A percentile compares a stretch with the other conserved stretches of the same genome.
These are phyloP conservation scores for Tillandsia fasciculata DNA, from an alignment of 176 grass and related monocot genomes.

Conservation along the genomic window DNA sequence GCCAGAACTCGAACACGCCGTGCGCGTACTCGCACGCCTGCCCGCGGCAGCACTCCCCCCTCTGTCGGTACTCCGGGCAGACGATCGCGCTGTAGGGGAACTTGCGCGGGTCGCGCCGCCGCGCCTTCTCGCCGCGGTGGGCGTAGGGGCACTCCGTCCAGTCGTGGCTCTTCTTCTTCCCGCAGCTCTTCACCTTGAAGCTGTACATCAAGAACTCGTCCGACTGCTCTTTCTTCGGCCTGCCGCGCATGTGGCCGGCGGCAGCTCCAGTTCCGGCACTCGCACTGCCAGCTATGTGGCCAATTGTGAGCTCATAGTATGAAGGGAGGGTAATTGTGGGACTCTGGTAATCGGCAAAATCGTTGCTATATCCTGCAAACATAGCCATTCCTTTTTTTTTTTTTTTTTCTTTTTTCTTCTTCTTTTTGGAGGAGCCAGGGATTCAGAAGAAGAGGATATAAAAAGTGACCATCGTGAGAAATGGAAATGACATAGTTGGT, in stretches of 20 bases:
- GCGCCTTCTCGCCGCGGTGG: constrained; percentile 19
- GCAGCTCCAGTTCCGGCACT: neutral
- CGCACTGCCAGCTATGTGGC: neutral
- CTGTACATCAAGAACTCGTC: constrained; percentile 26
- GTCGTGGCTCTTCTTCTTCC: constrained; percentile 13
- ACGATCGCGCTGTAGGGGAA: constrained; percentile 15
- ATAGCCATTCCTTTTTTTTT: neutral
- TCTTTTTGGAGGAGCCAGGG: neutral
- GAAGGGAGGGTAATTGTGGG: neutral
- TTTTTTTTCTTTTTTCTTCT: too few species aligned
- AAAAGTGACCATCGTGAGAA: neutral
- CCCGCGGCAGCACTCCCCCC: constrained; percentile 9
- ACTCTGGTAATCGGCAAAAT: neutral
- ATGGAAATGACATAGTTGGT: too few species aligned
- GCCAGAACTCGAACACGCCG: constrained; percentile 32
- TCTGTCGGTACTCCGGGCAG: constrained; percentile 21
- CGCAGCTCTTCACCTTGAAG: constrained; percentile 20
- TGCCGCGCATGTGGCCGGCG: neutral
- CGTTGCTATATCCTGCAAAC: neutral
- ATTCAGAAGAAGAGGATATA: neutral
- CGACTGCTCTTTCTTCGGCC: neutral
- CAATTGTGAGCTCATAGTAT: neutral
- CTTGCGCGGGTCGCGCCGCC: constrained; percentile 18
- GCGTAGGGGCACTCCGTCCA: constrained; percentile 14
- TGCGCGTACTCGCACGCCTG: constrained; percentile 22